phyloP scores from a whole-genome alignment of 768 basidiomycete genomes.

The Leucogyrophana mollusca region DNA sequence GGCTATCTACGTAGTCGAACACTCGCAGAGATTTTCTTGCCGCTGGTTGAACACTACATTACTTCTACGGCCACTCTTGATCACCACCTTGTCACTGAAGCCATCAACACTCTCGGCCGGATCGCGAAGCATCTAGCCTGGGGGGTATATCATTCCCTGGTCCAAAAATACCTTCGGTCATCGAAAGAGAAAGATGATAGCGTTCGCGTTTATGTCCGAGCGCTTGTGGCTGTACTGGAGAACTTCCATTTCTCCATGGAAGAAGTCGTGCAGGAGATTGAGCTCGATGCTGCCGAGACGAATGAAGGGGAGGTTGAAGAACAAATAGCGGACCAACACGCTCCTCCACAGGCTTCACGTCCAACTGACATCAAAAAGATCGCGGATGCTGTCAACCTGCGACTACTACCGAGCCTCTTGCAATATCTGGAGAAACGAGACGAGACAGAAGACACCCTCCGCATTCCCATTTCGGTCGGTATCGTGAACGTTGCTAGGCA shows the following conservation, averaged over 20 bases:
- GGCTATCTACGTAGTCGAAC: slow-evolving; percentile 66
- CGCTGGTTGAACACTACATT: slow-evolving; percentile 82
- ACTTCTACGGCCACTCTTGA: slow-evolving; percentile 59
- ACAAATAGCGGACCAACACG: slow-evolving; percentile 6
- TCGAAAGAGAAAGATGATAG: slow-evolving; percentile 64
- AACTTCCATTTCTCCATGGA: slow-evolving; percentile 92
- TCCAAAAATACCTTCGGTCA: slow-evolving; percentile 78
- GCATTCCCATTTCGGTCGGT: slow-evolving; percentile 87
- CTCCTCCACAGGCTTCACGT: slow-evolving; percentile 9
- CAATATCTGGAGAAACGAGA: slow-evolving; percentile 82
- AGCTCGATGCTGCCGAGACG: slow-evolving; percentile 27
- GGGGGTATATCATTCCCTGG: slow-evolving; percentile 77
- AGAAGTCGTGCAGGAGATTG: slow-evolving; percentile 38
- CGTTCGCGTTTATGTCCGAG: slow-evolving; percentile 81
- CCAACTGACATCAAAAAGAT: slow-evolving; percentile 35
- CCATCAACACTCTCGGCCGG: slow-evolving; percentile 74
- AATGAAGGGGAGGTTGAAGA: slow-evolving; percentile 29
- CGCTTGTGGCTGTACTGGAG: slow-evolving; percentile 81
- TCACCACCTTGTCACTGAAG: slow-evolving; percentile 89
- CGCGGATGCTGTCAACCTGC: slow-evolving; percentile 71
- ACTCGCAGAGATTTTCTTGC: slow-evolving; percentile 80
- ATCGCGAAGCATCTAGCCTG: slow-evolving; percentile 78
- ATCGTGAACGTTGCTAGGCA: slow-evolving; percentile 82
- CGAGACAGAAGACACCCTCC: slow-evolving; percentile 78
- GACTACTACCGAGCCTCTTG: slow-evolving; percentile 78